These are phyloP conservation scores for Wickerhamomyces bovis DNA, from an alignment of 805 yeast species.

Conservation along the genomic window DNA sequence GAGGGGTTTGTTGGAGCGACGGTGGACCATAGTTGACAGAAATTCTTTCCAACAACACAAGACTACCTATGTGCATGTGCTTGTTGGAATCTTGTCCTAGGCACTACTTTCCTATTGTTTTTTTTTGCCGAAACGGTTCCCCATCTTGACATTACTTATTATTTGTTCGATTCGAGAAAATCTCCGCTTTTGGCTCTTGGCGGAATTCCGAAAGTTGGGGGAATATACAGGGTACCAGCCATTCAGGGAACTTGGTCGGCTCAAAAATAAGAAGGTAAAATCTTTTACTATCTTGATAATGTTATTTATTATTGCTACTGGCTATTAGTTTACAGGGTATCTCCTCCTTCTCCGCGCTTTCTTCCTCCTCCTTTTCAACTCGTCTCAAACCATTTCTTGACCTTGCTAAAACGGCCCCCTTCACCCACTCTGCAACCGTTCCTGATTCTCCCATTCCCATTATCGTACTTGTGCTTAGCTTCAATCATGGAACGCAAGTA, in stretches of 20 bases:
- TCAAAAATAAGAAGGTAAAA: too few species aligned
- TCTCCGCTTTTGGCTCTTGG: too few species aligned
- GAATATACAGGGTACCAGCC: too few species aligned
- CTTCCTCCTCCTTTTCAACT: background rate
- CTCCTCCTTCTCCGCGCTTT: background rate
- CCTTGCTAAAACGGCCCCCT: background rate
- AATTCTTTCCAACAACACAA: too few species aligned
- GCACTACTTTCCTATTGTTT: too few species aligned
- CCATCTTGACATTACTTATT: too few species aligned
- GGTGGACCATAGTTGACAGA: too few species aligned
- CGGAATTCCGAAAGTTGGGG: too few species aligned
- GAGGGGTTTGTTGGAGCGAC: background rate
- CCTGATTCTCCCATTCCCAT: conserved; percentile 4
- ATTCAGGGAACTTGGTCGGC: too few species aligned
- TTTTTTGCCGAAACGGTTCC: background rate
- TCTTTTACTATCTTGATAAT: background rate
- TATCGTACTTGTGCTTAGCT: conserved; percentile 32
- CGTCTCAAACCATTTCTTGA: conserved; percentile 2
- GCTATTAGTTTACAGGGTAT: background rate
- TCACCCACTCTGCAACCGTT: background rate
- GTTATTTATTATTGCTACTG: background rate
- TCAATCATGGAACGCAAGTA: conserved; percentile 34
- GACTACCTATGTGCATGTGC: too few species aligned
- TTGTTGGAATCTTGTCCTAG: too few species aligned
- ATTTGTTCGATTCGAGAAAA: too few species aligned